Percentiles rank a stretch among this genome's conserved stretches.
These are phyloP conservation scores for Cercophora newfieldiana DNA, from an alignment of 495 filamentous ascomycete genomes.

Conservation along the genomic window DNA sequence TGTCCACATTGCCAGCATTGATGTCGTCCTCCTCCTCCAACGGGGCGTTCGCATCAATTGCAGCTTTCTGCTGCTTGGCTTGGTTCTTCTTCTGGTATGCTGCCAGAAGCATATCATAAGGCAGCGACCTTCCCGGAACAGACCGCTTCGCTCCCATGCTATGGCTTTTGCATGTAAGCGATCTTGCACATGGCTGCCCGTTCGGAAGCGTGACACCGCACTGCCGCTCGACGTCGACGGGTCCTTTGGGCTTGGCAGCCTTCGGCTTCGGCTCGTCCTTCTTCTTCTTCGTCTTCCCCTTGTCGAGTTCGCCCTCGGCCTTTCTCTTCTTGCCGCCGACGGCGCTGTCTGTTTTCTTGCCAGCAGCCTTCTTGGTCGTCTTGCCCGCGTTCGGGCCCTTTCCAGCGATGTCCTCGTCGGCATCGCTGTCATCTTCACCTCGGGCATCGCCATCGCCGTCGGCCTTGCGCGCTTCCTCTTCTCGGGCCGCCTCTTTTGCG, in stretches of 20 bases:
- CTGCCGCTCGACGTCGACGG: slow-evolving; percentile 96
- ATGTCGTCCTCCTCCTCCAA: slow-evolving; percentile 80
- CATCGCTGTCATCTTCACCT: slow-evolving; percentile 76
- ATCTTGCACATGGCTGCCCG: slow-evolving; percentile 85
- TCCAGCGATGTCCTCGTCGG: slow-evolving; percentile 42
- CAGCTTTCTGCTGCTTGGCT: slow-evolving; percentile 92
- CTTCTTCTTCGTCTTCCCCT: slow-evolving; percentile 85
- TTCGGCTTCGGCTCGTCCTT: slow-evolving; percentile 95
- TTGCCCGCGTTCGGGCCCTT: slow-evolving; percentile 31
- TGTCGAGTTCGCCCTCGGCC: slow-evolving; percentile 73
- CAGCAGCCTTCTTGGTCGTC: slow-evolving; percentile 8
- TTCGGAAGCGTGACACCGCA: slow-evolving; percentile 85
- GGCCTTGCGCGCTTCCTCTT: slow-evolving; percentile 59
- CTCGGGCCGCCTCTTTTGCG: slow-evolving; percentile 57
- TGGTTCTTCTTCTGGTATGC: slow-evolving; percentile 99
- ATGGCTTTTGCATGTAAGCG: slow-evolving; percentile 94
- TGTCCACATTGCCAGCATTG: slow-evolving; percentile 75
- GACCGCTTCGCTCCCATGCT: slow-evolving; percentile 93
- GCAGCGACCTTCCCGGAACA: slow-evolving; percentile 84
- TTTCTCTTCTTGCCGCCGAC: slow-evolving; percentile 78
- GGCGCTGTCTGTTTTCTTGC: slow-evolving; percentile 48
- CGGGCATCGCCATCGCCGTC: slow-evolving; percentile 55
- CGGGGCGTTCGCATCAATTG: slow-evolving; percentile 92
- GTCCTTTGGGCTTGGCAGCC: slow-evolving; percentile 82
- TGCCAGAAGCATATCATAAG: slow-evolving; percentile 90